Conservation (phyloP, 148 eudicot genomes). For the Drosera capensis region DNA sequence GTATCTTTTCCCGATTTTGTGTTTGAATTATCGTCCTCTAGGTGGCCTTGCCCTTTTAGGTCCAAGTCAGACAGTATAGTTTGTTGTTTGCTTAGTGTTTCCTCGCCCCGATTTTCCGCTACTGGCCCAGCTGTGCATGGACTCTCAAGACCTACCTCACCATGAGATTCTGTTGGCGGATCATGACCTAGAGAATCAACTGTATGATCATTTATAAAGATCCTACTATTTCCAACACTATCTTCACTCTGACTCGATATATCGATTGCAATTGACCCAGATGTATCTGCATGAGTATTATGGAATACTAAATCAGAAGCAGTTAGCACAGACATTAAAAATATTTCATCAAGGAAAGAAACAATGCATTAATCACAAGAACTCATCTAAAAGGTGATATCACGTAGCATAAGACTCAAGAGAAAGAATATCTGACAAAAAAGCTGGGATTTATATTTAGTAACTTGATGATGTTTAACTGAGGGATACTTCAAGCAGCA, state of each 20-base stretch:
- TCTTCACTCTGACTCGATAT: conserved; percentile 36
- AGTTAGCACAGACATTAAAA: not conserved
- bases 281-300: conserved; percentile 29
- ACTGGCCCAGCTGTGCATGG: conserved; percentile 11
- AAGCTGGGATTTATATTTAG: too few species aligned
- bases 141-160: conserved; percentile 16
- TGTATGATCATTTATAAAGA: not conserved
- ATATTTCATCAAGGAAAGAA: not conserved
- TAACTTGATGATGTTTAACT: too few species aligned
- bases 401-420: too few species aligned
- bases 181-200: conserved; percentile 1
- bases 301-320: not conserved
- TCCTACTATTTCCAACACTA: conserved; percentile 13
- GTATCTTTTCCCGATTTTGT: conserved; percentile 18
- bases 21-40: conserved; percentile 8
- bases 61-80: conserved; percentile 2
- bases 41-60: conserved; percentile 12
- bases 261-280: conserved; percentile 20
- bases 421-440: too few species aligned
- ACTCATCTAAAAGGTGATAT: too few species aligned
- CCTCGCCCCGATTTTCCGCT: conserved; percentile 6
- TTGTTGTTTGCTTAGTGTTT: conserved; percentile 10
- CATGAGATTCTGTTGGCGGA: conserved; percentile 7
- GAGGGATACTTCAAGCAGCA: too few species aligned
- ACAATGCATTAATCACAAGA: too few species aligned